Conservation (phyloP, 345 rosid species). For the Eucalyptus pauciflora region DNA sequence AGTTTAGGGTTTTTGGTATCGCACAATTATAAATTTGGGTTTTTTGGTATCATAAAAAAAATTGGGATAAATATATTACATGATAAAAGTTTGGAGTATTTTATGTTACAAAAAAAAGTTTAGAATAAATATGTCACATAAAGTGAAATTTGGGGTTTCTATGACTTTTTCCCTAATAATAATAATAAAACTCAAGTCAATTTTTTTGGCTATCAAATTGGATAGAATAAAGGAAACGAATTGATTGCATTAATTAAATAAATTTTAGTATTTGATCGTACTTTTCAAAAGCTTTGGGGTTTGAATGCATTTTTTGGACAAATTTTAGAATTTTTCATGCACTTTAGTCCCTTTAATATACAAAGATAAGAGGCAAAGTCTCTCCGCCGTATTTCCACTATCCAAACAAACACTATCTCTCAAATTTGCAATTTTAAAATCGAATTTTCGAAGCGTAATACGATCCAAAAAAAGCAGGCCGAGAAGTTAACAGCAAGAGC, state of each 20-base stretch:
- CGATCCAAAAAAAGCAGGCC: not conserved
- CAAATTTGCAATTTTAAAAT: not conserved
- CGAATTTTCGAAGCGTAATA: not conserved
- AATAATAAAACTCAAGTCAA: not conserved
- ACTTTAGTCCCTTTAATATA: not conserved
- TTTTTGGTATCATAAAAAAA: too few species aligned
- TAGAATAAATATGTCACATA: fast-evolving
- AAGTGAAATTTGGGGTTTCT: too few species aligned
- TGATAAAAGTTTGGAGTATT: fast-evolving
- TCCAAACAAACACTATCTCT: not conserved
- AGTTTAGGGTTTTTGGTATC: too few species aligned
- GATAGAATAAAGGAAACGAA: fast-evolving
- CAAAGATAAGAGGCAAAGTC: not conserved
- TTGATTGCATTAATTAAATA: not conserved
- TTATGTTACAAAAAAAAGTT: too few species aligned
- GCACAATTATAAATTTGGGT: too few species aligned
- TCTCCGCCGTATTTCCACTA: not conserved
- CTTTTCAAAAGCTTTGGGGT: fast-evolving
- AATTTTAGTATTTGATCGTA: not conserved
- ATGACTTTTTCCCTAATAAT: too few species aligned
- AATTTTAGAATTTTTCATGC: not conserved
- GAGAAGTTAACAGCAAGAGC: not conserved
- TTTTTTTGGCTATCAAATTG: not conserved
- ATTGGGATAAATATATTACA: too few species aligned
- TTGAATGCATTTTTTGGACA: fast-evolving